Evolutionary conservation across 108 stramenopile genomes (phyloP), one percentile per base, ranked within the genome.

Genomic region (Nannochloropsis gaditana): DNA sequence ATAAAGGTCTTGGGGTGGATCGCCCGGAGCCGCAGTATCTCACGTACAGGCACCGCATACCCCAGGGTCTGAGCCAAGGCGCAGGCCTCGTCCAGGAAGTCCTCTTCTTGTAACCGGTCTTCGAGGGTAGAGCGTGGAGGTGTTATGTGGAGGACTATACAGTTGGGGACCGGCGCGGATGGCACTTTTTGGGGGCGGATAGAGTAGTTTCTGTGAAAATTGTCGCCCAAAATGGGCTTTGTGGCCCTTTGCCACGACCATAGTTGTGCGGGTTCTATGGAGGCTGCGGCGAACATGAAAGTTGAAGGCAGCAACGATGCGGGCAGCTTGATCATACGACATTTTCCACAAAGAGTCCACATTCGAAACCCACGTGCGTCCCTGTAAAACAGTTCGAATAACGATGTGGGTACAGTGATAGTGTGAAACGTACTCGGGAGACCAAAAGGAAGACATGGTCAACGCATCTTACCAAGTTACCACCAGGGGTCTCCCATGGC

Each of bases 1-100:
- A 98, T 93, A 85, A 95, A 95, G 1, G 93, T 95, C 87, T 87
- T 87, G 42, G 87, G 87, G 80, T 87, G 87, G 15, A 87, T 83
- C 41, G 19, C 80, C n/a, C 87, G 82, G 5, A 87, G 79, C 9
- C 79, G 80, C 43, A 87, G 83, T 45, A 84, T 83, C 83, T 87
- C 59, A n/a, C n/a, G 8, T n/a, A 73, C n/a, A n/a, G 59, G 59
- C 4, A 73, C 59, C 4, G 59, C 59, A n/a, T 73, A 73, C 2
- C 59, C 59, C 59, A 73, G 59, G 1, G 59, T 73, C n/a, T 73
- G 59, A 73, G 59, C 59, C 59, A 73, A 73, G 59, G 59, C 59
- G n/a, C 59, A 73, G 59, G 59, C 59, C n/a, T 73, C 59, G 15
- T 73, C 19, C 15, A 73, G 59, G 59, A n/a, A 15, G 6, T 73